phyloP scores from a whole-genome alignment of 1,284 basidiomycete species.

The Ganoderma sp. region DNA sequence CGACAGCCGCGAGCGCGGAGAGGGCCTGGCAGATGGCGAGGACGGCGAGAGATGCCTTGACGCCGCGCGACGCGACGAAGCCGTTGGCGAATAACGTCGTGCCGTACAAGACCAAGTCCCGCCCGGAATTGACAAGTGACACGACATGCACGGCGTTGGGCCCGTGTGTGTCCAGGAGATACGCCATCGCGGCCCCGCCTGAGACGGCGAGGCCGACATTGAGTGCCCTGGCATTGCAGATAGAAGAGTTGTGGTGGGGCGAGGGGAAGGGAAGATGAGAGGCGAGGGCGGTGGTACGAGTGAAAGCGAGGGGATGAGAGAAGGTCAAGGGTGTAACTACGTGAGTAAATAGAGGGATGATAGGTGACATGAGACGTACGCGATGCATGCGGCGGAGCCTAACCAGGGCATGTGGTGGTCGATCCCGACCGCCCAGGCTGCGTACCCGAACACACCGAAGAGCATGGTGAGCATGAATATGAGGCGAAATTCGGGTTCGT shows the following conservation, averaged over 20 bases:
- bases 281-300: too few species aligned
- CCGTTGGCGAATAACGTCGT: slow-evolving; percentile 55
- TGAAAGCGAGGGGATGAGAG: too few species aligned
- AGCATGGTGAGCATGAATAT: slow-evolving; percentile 50
- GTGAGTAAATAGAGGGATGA: too few species aligned
- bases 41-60: slow-evolving; percentile 46
- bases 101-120: slow-evolving; percentile 52
- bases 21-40: slow-evolving; percentile 47
- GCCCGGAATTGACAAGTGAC: slow-evolving; percentile 50
- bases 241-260: too few species aligned
- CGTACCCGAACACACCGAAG: slow-evolving; percentile 51
- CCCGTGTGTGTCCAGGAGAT: slow-evolving; percentile 52
- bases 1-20: slow-evolving; percentile 46
- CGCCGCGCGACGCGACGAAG: slow-evolving; percentile 46
- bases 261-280: too few species aligned
- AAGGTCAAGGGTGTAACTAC: too few species aligned
- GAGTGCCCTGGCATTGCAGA: slow-evolving; percentile 32
- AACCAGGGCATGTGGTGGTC: slow-evolving; percentile 52
- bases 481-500: slow-evolving; percentile 55
- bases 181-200: slow-evolving; percentile 48
- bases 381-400: slow-evolving; percentile 49
- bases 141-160: slow-evolving; percentile 49
- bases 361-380: slow-evolving; percentile 34
- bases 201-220: slow-evolving; percentile 51
- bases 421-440: slow-evolving; percentile 53